Conservation (phyloP, 257 asterid genomes). For the Penstemon davidsonii region DNA sequence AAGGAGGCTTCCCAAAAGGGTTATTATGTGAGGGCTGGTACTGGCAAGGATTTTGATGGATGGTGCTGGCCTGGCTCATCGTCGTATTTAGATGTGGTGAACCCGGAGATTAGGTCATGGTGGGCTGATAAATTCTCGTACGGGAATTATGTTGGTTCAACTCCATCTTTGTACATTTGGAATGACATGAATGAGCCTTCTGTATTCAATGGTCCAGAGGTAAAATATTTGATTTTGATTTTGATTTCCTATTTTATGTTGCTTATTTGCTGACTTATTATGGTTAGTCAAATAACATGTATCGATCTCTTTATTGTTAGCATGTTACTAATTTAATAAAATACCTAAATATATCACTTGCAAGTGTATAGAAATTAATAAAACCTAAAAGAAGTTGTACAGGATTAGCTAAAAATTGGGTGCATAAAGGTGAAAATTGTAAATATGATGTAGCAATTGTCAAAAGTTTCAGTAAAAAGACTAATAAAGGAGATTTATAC, state of each 20-base stretch:
- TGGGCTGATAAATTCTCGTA: slow-evolving; percentile 84
- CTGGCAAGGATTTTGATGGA: slow-evolving; percentile 91
- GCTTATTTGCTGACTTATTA: neutral
- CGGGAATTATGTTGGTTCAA: slow-evolving; percentile 75
- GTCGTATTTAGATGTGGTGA: slow-evolving; percentile 77
- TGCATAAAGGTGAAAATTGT: too few relatives aligned
- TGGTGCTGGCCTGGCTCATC: slow-evolving; percentile 99
- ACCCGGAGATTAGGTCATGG: slow-evolving; percentile 95
- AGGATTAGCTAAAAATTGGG: too few relatives aligned
- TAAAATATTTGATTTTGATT: slow-evolving; percentile 25
- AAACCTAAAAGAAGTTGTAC: too few relatives aligned
- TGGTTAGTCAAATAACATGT: too few relatives aligned
- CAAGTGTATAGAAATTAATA: too few relatives aligned
- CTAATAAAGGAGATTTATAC: too few relatives aligned
- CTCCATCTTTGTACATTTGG: slow-evolving; percentile 86
- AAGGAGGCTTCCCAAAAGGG: slow-evolving; percentile 90
- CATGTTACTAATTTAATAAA: too few relatives aligned
- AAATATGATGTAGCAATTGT: too few relatives aligned
- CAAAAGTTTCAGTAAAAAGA: too few relatives aligned
- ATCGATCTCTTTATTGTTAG: too few relatives aligned
- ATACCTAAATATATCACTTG: too few relatives aligned
- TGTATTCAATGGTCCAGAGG: slow-evolving; percentile 99
- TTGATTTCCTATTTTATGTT: neutral
- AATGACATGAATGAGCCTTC: slow-evolving; percentile 99
- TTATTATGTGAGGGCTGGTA: slow-evolving; percentile 78